Percentiles rank a stretch among this genome's conserved stretches.
phyloP scores from a whole-genome alignment of 345 rosid genomes.

The Gossypioides kirkii region DNA sequence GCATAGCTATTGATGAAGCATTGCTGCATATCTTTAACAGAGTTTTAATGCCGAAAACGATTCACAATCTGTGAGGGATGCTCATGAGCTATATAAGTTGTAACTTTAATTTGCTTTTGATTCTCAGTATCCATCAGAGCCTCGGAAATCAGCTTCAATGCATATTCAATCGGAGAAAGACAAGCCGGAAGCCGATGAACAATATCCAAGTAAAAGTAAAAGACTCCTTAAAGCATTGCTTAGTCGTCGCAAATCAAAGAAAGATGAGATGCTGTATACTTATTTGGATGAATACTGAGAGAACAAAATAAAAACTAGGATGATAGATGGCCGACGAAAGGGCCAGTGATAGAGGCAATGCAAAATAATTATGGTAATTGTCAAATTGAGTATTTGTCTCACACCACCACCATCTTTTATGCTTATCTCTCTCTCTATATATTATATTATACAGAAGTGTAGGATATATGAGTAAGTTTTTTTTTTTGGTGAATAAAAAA shows the following conservation, averaged over 20 bases:
- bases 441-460: too few species aligned
- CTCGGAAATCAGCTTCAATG: conserved; percentile 75
- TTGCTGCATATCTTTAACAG: background rate
- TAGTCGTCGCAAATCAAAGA: conserved; percentile 88
- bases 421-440: too few species aligned
- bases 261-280: conserved; percentile 76
- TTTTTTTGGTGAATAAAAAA: too few species aligned
- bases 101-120: conserved; percentile 10
- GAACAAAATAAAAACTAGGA: background rate
- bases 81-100: background rate
- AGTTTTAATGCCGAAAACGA: background rate
- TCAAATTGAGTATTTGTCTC: background rate
- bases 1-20: background rate
- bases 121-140: conserved; percentile 79
- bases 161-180: conserved; percentile 57
- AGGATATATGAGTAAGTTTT: too few species aligned
- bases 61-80: background rate
- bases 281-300: conserved; percentile 82
- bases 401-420: background rate
- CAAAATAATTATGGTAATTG: background rate
- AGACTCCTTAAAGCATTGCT: conserved; percentile 83
- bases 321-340: background rate
- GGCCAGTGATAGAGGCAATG: background rate
- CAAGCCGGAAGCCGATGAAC: conserved; percentile 50
- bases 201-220: conserved; percentile 75